phyloP scores from a whole-genome alignment of 1,284 basidiomycete species.

The Sanguinoderma infundibulare region DNA sequence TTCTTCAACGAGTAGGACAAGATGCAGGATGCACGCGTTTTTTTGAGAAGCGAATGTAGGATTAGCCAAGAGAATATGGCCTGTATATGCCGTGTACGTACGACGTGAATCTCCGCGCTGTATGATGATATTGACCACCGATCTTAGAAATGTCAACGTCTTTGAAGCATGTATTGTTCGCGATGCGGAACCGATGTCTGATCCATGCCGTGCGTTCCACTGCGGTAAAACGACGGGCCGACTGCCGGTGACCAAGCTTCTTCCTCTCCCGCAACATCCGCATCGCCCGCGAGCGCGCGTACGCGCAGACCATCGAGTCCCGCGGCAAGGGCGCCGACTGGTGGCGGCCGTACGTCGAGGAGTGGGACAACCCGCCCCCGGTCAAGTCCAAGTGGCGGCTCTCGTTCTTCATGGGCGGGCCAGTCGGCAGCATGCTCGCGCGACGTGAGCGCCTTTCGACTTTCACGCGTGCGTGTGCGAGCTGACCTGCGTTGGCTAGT shows the following conservation, averaged over 20 bases:
- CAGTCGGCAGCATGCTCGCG: slow-evolving; percentile 55
- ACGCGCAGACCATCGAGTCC: slow-evolving; percentile 79
- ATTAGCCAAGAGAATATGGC: not conserved
- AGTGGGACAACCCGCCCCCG: slow-evolving; percentile 77
- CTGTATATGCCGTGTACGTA: not conserved
- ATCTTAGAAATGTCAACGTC: not conserved
- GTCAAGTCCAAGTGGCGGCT: slow-evolving; percentile 41
- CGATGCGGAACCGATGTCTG: no score
- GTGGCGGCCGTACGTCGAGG: slow-evolving; percentile 88
- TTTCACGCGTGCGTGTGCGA: no score
- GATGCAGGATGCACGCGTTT: no score
- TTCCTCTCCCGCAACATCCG: slow-evolving; percentile 79
- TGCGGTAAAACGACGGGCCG: no score
- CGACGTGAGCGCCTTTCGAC: slow-evolving; percentile 33
- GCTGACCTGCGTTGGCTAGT: slow-evolving; percentile 53
- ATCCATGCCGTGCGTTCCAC: no score
- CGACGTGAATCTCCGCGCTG: not conserved
- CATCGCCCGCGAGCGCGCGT: slow-evolving; percentile 78
- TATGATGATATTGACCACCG: not conserved
- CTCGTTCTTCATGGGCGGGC: slow-evolving; percentile 47
- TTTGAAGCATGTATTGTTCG: no score
- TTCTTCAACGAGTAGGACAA: slow-evolving; percentile 80
- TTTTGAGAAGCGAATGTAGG: not conserved
- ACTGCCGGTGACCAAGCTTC: no score
- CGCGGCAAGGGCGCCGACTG: slow-evolving; percentile 82